phyloP scores from a whole-genome alignment of 768 basidiomycete genomes.

The Hericium coralloides region DNA sequence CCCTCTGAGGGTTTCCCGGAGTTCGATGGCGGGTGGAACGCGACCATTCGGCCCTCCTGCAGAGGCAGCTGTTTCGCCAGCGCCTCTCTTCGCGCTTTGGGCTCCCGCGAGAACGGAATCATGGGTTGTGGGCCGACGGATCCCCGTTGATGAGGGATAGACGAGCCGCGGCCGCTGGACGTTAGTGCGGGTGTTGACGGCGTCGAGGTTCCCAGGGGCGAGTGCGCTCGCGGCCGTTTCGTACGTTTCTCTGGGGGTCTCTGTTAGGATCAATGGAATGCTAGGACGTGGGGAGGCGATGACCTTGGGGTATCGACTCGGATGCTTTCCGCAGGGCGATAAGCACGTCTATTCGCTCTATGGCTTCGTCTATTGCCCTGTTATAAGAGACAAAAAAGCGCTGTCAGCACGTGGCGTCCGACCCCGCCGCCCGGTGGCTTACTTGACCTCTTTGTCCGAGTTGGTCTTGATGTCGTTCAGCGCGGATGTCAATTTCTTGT shows the following conservation, averaged over 20 bases:
- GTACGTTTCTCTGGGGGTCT: slow-evolving; percentile 41
- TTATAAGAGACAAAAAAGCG: not conserved
- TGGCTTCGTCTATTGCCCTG: slow-evolving; percentile 64
- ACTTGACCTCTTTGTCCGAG: slow-evolving; percentile 61
- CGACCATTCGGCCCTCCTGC: slow-evolving; percentile 69
- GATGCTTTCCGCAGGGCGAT: slow-evolving; percentile 69
- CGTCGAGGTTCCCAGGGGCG: slow-evolving; percentile 50
- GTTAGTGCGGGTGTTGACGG: slow-evolving; percentile 19
- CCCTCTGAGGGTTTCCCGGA: slow-evolving; percentile 48
- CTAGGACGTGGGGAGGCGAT: not conserved
- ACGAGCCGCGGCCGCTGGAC: slow-evolving; percentile 35
- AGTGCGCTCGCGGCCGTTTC: slow-evolving; percentile 65
- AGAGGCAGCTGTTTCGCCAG: slow-evolving; percentile 56
- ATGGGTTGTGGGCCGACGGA: slow-evolving; percentile 49
- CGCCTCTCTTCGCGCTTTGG: slow-evolving; percentile 55
- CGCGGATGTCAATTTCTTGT: slow-evolving; percentile 52
- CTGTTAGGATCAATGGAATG: not conserved
- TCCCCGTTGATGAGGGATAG: slow-evolving; percentile 46
- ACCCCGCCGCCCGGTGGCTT: slow-evolving; percentile 5
- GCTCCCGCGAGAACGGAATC: slow-evolving; percentile 51
- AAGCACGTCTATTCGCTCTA: slow-evolving; percentile 61
- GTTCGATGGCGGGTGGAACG: slow-evolving; percentile 56
- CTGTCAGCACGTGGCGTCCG: too few species aligned
- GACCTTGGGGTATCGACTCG: slow-evolving; percentile 50
- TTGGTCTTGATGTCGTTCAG: slow-evolving; percentile 52